A percentile compares a stretch with the other conserved stretches of the same genome.
Conservation (phyloP, 192 early-diverging fungal species). For the Backusella circina region DNA sequence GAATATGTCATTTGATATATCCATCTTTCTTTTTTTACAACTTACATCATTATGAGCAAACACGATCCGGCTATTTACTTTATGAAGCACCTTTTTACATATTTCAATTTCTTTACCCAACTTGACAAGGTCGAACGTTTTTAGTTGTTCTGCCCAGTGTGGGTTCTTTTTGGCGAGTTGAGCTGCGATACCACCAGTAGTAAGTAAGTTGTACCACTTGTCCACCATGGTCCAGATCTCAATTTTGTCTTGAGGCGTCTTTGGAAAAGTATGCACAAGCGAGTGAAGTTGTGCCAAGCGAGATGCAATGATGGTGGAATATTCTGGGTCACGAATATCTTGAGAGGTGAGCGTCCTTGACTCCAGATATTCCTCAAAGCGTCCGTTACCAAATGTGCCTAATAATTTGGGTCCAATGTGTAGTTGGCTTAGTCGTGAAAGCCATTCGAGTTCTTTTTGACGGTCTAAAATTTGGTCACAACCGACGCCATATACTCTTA, state of each 20-base stretch:
- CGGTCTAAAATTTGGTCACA: conserved; percentile 74
- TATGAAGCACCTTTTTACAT: conserved; percentile 32
- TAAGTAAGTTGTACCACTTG: conserved; percentile 51
- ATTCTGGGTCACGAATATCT: conserved; percentile 63
- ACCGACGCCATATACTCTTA: conserved; percentile 80
- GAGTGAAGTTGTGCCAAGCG: conserved; percentile 69
- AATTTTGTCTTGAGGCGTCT: conserved; percentile 35
- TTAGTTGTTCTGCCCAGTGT: neutral
- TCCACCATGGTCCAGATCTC: conserved; percentile 71
- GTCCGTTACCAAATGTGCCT: conserved; percentile 77
- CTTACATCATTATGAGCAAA: conserved; percentile 86
- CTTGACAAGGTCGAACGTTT: conserved; percentile 37
- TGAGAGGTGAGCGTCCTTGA: conserved; percentile 64
- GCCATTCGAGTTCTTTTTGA: conserved; percentile 76
- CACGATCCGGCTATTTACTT: conserved; percentile 58
- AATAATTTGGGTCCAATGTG: conserved; percentile 72
- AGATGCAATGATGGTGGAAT: conserved; percentile 66
- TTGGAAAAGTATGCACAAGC: conserved; percentile 59
- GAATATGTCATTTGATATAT: neutral
- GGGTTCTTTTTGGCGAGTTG: neutral
- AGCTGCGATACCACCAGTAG: neutral
- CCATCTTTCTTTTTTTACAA: too few relatives aligned
- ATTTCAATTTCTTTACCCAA: conserved; percentile 48
- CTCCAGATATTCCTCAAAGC: conserved; percentile 80
- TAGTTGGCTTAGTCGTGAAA: conserved; percentile 60